These are phyloP conservation scores for Candida namnaoensis DNA, from an alignment of 805 yeast species.

Conservation along the genomic window DNA sequence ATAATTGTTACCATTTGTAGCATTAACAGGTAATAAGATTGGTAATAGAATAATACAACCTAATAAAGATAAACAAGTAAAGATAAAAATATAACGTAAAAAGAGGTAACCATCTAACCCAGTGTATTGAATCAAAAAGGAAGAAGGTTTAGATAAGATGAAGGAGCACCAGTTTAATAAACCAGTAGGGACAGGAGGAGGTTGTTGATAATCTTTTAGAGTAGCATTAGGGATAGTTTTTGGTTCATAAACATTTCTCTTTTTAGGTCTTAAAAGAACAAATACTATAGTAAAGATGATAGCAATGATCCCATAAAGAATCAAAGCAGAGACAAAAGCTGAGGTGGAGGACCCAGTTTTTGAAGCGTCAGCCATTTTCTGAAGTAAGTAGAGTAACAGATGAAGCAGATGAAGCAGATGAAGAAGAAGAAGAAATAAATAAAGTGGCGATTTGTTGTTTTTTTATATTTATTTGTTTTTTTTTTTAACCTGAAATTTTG, in stretches of 20 bases:
- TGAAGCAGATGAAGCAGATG: too few relatives aligned
- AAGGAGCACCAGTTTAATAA: slow-evolving; percentile 50
- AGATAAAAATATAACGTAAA: slow-evolving; percentile 52
- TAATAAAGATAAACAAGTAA: slow-evolving; percentile 39
- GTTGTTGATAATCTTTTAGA: slow-evolving; percentile 36
- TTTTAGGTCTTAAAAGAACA: slow-evolving; percentile 51
- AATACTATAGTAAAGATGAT: slow-evolving; percentile 53
- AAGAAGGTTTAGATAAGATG: slow-evolving; percentile 45
- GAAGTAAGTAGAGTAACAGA: not conserved
- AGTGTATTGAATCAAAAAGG: slow-evolving; percentile 57
- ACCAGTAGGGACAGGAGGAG: slow-evolving; percentile 59
- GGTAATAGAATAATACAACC: slow-evolving; percentile 58
- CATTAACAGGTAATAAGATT: slow-evolving; percentile 64
- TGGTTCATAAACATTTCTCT: slow-evolving; percentile 75
- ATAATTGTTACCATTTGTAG: slow-evolving; percentile 50
- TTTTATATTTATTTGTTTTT: too few relatives aligned
- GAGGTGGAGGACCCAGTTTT: slow-evolving; percentile 49
- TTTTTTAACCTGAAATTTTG: too few relatives aligned
- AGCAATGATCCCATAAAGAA: slow-evolving; percentile 53
- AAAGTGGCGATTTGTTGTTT: too few relatives aligned
- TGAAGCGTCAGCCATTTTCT: slow-evolving; percentile 10
- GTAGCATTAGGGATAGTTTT: slow-evolving; percentile 40
- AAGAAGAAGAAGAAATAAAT: too few relatives aligned
- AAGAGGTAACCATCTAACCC: slow-evolving; percentile 76
- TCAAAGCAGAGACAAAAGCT: slow-evolving; percentile 67